A percentile compares a stretch with the other conserved stretches of the same genome.
Evolutionary conservation across 2,329 filamentous ascomycete genomes (phyloP).

Genomic region (Colletotrichum spinosum): DNA sequence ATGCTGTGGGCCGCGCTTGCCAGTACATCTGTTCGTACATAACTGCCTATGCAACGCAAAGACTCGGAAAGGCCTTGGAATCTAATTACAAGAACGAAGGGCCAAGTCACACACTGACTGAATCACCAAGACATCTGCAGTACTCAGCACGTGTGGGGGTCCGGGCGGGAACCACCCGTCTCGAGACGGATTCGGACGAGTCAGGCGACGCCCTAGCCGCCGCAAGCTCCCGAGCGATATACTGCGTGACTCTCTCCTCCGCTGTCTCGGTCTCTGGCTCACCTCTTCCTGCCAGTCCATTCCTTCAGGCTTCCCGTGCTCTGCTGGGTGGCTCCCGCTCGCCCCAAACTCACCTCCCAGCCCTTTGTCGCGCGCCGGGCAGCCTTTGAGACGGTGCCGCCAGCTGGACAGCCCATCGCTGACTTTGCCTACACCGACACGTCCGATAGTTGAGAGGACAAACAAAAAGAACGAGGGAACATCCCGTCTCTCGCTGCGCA

Average conservation of each 20-base stretch:
- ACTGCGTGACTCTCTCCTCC: background rate
- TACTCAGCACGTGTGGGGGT: background rate
- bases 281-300: constrained; percentile 3
- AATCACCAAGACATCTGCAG: background rate
- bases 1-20: too few relatives aligned
- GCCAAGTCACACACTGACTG: too few relatives aligned
- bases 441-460: background rate
- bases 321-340: constrained; percentile 4
- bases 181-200: constrained; percentile 30
- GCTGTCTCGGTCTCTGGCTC: background rate
- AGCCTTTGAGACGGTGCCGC: too few relatives aligned
- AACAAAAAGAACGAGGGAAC: constrained; percentile 23
- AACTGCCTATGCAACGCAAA: too few relatives aligned
- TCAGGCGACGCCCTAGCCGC: constrained; percentile 26
- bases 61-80: too few relatives aligned
- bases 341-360: constrained; percentile 9
- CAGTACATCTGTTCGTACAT: too few relatives aligned
- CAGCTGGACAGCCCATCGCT: background rate
- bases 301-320: background rate
- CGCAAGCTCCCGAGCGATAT: background rate
- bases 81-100: too few relatives aligned
- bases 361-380: too few relatives aligned
- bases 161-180: background rate
- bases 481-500: constrained; percentile 46
- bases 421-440: constrained; percentile 25